A percentile compares a stretch with the other conserved stretches of the same genome.
Conservation (phyloP, 805 yeast genomes). For the Wickerhamiella musiphila region DNA sequence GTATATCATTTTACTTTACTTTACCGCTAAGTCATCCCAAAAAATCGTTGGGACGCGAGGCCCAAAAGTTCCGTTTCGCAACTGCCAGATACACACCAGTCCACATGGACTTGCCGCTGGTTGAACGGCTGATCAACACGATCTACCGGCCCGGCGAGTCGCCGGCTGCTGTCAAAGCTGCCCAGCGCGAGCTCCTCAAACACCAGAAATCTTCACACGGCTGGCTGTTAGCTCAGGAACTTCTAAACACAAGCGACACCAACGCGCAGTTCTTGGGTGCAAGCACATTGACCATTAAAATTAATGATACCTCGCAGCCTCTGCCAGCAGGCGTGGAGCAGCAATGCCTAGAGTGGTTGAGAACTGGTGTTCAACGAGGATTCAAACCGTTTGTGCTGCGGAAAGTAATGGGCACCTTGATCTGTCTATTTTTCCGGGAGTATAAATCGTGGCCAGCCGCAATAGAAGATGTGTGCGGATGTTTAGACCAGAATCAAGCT, state of each 20-base stretch:
- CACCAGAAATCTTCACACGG: slow-evolving; percentile 44
- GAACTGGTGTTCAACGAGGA: slow-evolving; percentile 3
- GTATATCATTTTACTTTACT: too few species aligned
- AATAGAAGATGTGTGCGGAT: slow-evolving; percentile 9
- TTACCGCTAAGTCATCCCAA: too few species aligned
- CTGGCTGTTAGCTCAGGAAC: slow-evolving; percentile 35
- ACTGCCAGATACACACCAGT: too few species aligned
- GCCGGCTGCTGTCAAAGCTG: slow-evolving; percentile 7
- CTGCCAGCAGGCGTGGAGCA: slow-evolving; percentile 1
- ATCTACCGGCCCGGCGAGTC: slow-evolving; percentile 9
- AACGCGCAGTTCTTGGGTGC: slow-evolving; percentile 59
- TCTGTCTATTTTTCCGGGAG: slow-evolving; percentile 30
- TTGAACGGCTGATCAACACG: slow-evolving; percentile 8
- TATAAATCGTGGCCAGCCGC: slow-evolving; percentile 26
- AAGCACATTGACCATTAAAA: slow-evolving; percentile 46
- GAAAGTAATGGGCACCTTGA: slow-evolving; percentile 40
- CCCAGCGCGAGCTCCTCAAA: slow-evolving; percentile 38
- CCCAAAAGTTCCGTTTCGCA: too few species aligned
- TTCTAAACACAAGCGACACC: slow-evolving; percentile 25
- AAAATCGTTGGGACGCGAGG: too few species aligned
- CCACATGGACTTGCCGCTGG: slow-evolving; percentile 3
- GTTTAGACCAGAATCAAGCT: slow-evolving; percentile 6
- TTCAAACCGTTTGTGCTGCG: slow-evolving; percentile 29
- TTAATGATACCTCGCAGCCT: slow-evolving; percentile 7
- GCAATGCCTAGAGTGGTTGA: slow-evolving; percentile 14